A percentile compares a stretch with the other conserved stretches of the same genome.
Evolutionary conservation across 139 green algal species (phyloP).

Genomic region (Parachlorella kessleri): DNA sequence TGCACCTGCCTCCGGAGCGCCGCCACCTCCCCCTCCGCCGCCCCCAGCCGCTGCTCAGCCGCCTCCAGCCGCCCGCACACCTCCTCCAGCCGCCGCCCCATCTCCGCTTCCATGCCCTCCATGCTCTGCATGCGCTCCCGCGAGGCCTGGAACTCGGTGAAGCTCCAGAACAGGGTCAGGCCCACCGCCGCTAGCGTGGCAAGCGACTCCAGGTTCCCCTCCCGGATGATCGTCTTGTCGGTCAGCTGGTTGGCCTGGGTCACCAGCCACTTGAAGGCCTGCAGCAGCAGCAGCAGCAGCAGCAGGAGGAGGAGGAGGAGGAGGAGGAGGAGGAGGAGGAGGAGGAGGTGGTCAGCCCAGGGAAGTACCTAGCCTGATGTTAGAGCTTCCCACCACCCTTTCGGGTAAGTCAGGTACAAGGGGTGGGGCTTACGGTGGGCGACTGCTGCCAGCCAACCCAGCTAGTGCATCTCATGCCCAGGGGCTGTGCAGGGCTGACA

Average conservation of each 20-base stretch:
- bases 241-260: neutral
- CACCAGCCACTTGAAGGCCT: neutral
- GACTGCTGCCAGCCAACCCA: neutral
- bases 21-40: neutral
- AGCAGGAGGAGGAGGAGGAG: too few relatives aligned
- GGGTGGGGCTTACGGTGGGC: neutral
- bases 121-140: too few relatives aligned
- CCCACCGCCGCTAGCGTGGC: neutral
- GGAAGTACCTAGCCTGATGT: neutral
- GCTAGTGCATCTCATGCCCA: too few relatives aligned
- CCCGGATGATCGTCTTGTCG: neutral
- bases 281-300: neutral
- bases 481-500: too few relatives aligned
- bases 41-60: neutral
- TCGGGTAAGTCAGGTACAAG: neutral
- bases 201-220: neutral
- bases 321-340: neutral
- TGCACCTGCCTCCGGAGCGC: neutral
- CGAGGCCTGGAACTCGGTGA: neutral
- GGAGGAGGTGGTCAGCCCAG: too few relatives aligned
- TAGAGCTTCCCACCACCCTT: neutral
- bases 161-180: neutral
- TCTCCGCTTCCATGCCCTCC: too few relatives aligned
- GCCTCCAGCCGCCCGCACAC: neutral
- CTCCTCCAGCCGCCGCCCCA: neutral